Evolutionary conservation across 345 rosid genomes (phyloP).

Genomic region (Pistacia atlantica): DNA sequence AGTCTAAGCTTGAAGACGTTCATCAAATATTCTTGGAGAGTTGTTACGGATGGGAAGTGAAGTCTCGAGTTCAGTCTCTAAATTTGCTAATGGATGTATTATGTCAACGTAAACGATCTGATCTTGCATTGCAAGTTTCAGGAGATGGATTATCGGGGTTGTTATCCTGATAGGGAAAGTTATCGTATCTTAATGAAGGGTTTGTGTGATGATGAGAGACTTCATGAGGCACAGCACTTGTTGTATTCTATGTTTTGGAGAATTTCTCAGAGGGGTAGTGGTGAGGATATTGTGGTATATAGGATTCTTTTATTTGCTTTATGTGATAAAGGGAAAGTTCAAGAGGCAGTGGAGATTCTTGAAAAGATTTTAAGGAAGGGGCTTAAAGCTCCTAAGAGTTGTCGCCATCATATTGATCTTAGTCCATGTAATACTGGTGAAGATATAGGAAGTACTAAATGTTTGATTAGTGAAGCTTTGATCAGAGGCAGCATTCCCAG

Average conservation of each 20-base stretch:
- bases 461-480: conserved; percentile 63
- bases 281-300: conserved; percentile 81
- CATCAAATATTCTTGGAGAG: conserved; percentile 55
- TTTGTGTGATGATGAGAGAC: conserved; percentile 67
- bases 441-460: conserved; percentile 55
- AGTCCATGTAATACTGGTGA: conserved; percentile 37
- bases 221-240: conserved; percentile 73
- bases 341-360: conserved; percentile 74
- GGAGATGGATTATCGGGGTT: conserved; percentile 88
- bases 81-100: conserved; percentile 79
- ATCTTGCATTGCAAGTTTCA: conserved; percentile 71
- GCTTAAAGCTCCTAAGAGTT: conserved; percentile 64
- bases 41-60: conserved; percentile 84
- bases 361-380: conserved; percentile 80
- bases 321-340: conserved; percentile 74
- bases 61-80: conserved; percentile 59
- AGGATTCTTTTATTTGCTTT: conserved; percentile 72
- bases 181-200: conserved; percentile 80
- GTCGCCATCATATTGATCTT: conserved; percentile 52
- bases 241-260: conserved; percentile 96
- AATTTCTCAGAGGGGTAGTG: conserved; percentile 86
- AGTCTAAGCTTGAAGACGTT: conserved; percentile 58
- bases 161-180: conserved; percentile 79
- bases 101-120: conserved; percentile 58
- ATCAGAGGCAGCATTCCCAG: conserved; percentile 69